Evolutionary conservation across 768 basidiomycete genomes (phyloP), one percentile per base, ranked within the genome.

Genomic region (Calvatia gigantea): DNA sequence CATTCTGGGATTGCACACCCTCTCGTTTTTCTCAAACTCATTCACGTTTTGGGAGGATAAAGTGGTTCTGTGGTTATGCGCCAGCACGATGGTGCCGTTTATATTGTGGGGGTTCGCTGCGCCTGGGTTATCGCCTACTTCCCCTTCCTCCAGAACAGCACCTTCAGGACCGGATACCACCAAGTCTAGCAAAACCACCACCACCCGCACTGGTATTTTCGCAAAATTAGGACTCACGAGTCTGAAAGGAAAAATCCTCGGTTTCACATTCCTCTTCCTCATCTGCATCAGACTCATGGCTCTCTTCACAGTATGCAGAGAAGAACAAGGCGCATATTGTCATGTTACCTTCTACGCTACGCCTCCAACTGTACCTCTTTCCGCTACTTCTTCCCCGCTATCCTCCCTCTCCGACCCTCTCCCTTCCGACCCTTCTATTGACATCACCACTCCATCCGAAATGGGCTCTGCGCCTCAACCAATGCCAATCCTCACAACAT

Each of bases 21-120:
- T 88, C 3, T 75, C 87, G 6, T 96, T 96, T 70, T 81, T 87
- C 14, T 96, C 94, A 23, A 98, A 98, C 74, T 97, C 94, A 0
- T 96, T 92, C 75, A 92, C 91, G n/a, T 82, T 98, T 68, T 98
- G 94, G 94, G 97, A 99, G 79, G 95, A 98, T 67, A 15, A 39
- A n/a, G 38, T 91, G 53, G 76, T 89, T 9, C 81, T 85, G 6
- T 95, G 86, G 78, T 78, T 98, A 51, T 73, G 86, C 57, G 66
- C 86, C 41, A 81, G 81, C 33, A 88, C 83, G 29, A 71, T 93
- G 33, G 69, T 83, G 9, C 84, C 86, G 0, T 74, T 72, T 56
- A 71, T 89, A 58, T 64, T 88, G 29, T 75, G 75, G 45, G 87
- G 89, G 0, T 71, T 92, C 52, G 71, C 60, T 8, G 58, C 60